These are phyloP conservation scores for Ophioceras dolichostomum DNA, from an alignment of 2,329 filamentous ascomycete species.

Conservation along the genomic window DNA sequence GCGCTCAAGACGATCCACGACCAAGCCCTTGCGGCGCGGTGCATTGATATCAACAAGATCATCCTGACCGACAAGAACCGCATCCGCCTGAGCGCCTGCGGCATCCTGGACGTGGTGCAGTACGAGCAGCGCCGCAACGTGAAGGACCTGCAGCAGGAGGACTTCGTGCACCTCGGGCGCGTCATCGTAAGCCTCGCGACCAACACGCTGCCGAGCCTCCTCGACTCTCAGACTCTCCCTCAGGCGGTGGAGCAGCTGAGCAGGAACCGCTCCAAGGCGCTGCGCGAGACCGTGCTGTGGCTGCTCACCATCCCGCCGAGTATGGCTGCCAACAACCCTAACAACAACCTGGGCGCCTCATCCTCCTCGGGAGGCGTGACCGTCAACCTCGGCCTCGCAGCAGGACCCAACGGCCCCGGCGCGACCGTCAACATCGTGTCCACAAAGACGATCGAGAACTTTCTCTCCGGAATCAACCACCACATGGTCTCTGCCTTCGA, in stretches of 20 bases:
- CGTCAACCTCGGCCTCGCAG: not conserved
- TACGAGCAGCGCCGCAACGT: constrained; percentile 59
- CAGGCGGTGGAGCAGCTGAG: constrained; percentile 62
- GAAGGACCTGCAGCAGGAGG: constrained; percentile 73
- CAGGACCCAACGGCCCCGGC: constrained; percentile 6
- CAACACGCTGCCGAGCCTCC: constrained; percentile 41
- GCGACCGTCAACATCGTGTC: no score
- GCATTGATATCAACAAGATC: constrained; percentile 80
- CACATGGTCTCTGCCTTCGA: constrained; percentile 69
- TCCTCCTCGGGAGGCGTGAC: not conserved
- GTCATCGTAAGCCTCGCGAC: constrained; percentile 74
- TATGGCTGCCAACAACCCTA: no score
- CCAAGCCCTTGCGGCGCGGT: constrained; percentile 68
- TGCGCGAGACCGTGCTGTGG: constrained; percentile 74
- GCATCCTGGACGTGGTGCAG: constrained; percentile 79
- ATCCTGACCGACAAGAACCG: constrained; percentile 84
- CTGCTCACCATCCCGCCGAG: constrained; percentile 57
- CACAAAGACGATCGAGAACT: constrained; percentile 67
- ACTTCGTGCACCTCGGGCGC: constrained; percentile 73
- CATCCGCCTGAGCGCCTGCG: constrained; percentile 77
- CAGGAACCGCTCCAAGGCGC: constrained; percentile 60
- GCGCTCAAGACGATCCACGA: constrained; percentile 79
- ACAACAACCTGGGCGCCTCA: no score
- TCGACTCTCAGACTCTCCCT: constrained; percentile 42
- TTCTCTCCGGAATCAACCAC: constrained; percentile 65